Conservation (phyloP, 2,329 filamentous ascomycete species). For the Xylaria sp. region DNA sequence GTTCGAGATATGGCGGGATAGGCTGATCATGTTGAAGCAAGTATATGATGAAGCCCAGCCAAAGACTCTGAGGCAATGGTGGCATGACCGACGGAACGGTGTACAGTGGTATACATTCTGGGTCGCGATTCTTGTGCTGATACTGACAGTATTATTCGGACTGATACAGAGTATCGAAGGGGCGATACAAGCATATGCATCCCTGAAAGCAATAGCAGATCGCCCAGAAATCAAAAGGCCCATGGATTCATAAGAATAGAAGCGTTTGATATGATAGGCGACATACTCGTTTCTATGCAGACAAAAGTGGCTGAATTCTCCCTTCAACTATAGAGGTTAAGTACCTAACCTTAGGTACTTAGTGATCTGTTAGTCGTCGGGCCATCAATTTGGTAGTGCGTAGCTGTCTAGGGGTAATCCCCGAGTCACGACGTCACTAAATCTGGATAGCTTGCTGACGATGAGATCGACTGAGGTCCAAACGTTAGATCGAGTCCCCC, state of each 20-base stretch:
- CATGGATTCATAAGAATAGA: background rate
- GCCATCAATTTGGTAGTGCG: background rate
- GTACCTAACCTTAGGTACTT: too few relatives aligned
- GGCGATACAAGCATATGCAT: slow-evolving; percentile 53
- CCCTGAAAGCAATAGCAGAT: slow-evolving; percentile 12
- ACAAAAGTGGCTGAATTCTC: too few relatives aligned
- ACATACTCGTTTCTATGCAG: background rate
- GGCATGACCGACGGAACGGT: slow-evolving; percentile 55
- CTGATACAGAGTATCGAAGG: slow-evolving; percentile 57
- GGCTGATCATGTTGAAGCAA: slow-evolving; percentile 56
- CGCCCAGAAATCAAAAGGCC: background rate
- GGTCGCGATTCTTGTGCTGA: slow-evolving; percentile 54
- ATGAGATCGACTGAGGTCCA: too few relatives aligned
- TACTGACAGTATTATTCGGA: slow-evolving; percentile 54
- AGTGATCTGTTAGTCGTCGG: background rate
- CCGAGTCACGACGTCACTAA: background rate
- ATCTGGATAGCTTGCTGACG: background rate
- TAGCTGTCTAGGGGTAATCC: background rate
- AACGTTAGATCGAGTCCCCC: too few relatives aligned
- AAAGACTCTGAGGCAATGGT: slow-evolving; percentile 53
- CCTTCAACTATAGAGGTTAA: too few relatives aligned
- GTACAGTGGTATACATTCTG: slow-evolving; percentile 60
- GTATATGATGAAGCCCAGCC: slow-evolving; percentile 54
- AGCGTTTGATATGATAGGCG: too few relatives aligned
- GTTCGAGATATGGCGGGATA: slow-evolving; percentile 56